Evolutionary conservation across 352 stramenopile genomes (phyloP), one percentile per base, ranked within the genome.

Genomic region (Pythium phragmiticola): DNA sequence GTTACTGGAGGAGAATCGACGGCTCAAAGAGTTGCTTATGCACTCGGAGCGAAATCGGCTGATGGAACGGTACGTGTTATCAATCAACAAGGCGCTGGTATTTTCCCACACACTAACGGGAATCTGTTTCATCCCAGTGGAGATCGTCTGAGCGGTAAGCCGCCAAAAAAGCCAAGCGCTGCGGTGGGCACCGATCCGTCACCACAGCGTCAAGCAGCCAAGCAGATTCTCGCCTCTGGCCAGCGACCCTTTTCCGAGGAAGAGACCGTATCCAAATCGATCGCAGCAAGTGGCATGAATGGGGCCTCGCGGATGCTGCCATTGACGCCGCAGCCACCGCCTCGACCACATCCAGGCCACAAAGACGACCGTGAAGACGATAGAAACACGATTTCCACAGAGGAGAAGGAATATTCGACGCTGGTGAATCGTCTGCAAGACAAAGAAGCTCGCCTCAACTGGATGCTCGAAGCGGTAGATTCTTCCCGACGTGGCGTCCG

Each of bases 381-480:
- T n/a, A 45, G 47, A 30, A 36, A 26, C 9, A 14, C 2, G 19
- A 42, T 45, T 16, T 34, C 55, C n/a, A n/a, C 41, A 2, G 57
- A 69, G 6, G 46, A 50, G 9, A 62, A 54, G 19, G 63, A 73
- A 5, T 66, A 63, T 6, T 72, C 23, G 48, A 65, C 48, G 19
- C 71, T 90, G 11, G 72, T 88, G 39, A 82, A 36, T 39, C 68
- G 74, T 21, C 69, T 90, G 16, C 77, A 88, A 33, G 77, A 73
- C 50, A 84, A 87, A 49, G 78, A 90, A 57, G 77, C 74, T 21
- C 74, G 70, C 17, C 71, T 90, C 7, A 84, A 90, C 60, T 87
- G 75, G 78, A 90, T 90, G 77, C 68, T 90, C 0, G 81, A 90
- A 62, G 79, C 77, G 33, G 80, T 89, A 73, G 13, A 69, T 54